Conservation (phyloP, 495 filamentous ascomycete genomes). For the Neurospora tetrasperma region DNA sequence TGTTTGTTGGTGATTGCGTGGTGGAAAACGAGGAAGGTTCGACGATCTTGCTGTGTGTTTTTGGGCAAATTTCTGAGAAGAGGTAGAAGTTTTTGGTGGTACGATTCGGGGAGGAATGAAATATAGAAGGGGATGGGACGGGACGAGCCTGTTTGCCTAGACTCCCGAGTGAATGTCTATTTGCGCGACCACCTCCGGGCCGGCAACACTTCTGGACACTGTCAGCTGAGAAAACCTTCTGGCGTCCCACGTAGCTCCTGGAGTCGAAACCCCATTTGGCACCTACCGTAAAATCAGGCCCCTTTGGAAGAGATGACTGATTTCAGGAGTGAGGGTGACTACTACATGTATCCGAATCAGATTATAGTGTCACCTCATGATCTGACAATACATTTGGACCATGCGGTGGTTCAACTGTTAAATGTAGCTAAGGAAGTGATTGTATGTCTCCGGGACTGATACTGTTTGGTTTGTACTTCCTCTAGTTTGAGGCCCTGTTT, state of each 20-base stretch:
- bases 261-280: background rate
- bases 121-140: background rate
- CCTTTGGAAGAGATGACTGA: background rate
- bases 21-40: background rate
- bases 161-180: background rate
- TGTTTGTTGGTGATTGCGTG: background rate
- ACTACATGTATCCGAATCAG: background rate
- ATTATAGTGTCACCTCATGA: background rate
- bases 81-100: background rate
- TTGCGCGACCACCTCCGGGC: background rate
- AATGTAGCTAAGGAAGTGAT: background rate
- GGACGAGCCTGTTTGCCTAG: background rate
- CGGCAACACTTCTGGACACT: background rate
- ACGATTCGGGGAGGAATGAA: background rate
- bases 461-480: background rate
- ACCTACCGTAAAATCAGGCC: background rate
- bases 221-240: background rate
- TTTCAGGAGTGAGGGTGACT: background rate
- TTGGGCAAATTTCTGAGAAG: background rate
- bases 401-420: background rate
- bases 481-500: background rate
- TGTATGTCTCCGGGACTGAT: background rate
- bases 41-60: background rate
- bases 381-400: background rate
- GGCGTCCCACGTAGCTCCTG: background rate